Conservation (phyloP, 306 rosid species). For the Herpetospermum pedunculosum region DNA sequence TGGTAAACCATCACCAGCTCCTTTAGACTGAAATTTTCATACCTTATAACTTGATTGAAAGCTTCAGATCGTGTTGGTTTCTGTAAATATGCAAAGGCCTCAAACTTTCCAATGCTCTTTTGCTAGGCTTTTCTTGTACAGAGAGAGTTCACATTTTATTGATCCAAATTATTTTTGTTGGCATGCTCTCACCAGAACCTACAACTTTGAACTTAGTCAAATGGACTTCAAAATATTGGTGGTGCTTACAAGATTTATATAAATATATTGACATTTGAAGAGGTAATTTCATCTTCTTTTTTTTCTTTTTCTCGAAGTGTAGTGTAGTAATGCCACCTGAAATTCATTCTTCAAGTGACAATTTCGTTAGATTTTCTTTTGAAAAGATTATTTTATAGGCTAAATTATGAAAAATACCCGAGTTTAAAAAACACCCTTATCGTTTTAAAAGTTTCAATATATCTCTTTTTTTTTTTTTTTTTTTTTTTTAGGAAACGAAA, state of each 20-base stretch:
- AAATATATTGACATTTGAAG: neutral
- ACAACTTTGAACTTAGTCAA: neutral
- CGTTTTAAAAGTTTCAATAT: too few species aligned
- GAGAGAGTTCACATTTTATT: neutral
- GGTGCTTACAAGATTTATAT: neutral
- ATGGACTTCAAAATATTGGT: neutral
- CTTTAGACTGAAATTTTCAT: neutral
- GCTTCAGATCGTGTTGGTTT: neutral
- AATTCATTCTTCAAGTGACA: neutral
- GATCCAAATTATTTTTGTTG: neutral
- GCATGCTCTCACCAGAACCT: neutral
- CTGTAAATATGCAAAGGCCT: constrained; percentile 2
- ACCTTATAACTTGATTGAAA: neutral
- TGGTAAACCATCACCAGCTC: constrained; percentile 1
- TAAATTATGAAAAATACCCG: too few species aligned
- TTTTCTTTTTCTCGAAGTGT: neutral
- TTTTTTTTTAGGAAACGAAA: too few species aligned
- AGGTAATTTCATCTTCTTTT: neutral
- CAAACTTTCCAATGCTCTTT: neutral
- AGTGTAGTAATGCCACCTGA: neutral
- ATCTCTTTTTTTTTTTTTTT: too few species aligned
- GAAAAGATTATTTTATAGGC: too few species aligned
- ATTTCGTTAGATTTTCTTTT: too few species aligned
- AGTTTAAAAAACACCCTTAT: too few species aligned
- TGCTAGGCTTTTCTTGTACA: neutral